phyloP scores from a whole-genome alignment of 2,329 filamentous ascomycete species.

The Emergomyces orientalis region DNA sequence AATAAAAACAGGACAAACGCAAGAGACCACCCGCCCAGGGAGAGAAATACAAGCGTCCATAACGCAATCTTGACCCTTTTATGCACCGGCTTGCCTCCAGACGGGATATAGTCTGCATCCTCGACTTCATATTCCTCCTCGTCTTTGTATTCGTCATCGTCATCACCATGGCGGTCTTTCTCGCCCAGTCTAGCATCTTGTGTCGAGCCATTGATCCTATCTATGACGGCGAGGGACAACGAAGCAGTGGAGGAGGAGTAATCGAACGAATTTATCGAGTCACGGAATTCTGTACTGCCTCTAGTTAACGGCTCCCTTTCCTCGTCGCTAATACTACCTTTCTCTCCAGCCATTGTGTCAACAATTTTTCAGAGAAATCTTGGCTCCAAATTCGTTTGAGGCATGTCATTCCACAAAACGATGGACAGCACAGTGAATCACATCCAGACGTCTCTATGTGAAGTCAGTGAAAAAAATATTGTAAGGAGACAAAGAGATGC shows the following conservation, averaged over 20 bases:
- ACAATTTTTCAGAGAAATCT: not conserved
- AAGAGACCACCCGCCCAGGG: conserved; percentile 38
- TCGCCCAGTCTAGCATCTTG: not conserved
- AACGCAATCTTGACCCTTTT: conserved; percentile 26
- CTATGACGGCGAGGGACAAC: conserved; percentile 14
- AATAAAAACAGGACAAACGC: conserved; percentile 37
- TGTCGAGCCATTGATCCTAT: conserved; percentile 9
- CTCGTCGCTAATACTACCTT: conserved; percentile 9
- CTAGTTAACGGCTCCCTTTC: conserved; percentile 15
- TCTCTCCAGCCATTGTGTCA: conserved; percentile 12
- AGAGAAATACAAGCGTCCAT: conserved; percentile 35
- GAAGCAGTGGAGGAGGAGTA: conserved; percentile 17
- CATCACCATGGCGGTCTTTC: not conserved
- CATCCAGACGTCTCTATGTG: not conserved
- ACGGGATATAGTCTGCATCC: conserved; percentile 20
- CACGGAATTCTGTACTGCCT: conserved; percentile 1
- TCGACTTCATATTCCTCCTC: conserved; percentile 23
- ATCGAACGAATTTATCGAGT: conserved; percentile 14
- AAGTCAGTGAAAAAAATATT: not conserved
- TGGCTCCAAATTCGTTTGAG: not conserved
- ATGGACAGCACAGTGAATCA: not conserved
- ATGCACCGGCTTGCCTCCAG: conserved; percentile 11
- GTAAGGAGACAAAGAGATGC: not conserved
- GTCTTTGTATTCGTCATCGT: conserved; percentile 22
- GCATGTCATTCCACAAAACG: not conserved